Evolutionary conservation across 306 rosid genomes (phyloP).

Genomic region (Sindora glabra): DNA sequence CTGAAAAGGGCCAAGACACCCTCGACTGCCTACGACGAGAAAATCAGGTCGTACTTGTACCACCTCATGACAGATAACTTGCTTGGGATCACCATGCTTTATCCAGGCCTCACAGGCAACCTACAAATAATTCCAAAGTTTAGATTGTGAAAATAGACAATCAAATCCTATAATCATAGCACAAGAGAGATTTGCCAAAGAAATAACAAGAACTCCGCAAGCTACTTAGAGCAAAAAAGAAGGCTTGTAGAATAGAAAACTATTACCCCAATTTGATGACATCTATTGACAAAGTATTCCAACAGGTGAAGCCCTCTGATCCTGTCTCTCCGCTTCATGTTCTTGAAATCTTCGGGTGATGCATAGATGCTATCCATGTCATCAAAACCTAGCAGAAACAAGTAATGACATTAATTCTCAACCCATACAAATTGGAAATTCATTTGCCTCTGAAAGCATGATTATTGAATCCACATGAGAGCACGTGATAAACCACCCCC

Average conservation of each 20-base stretch:
- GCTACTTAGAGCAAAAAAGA: not conserved
- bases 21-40: constrained; percentile 85
- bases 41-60: constrained; percentile 63
- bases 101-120: constrained; percentile 81
- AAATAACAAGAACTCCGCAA: not conserved
- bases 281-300: constrained; percentile 69
- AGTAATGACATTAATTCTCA: not conserved
- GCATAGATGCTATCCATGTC: constrained; percentile 80
- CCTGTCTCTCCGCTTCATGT: constrained; percentile 41
- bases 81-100: constrained; percentile 74
- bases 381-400: constrained; percentile 56
- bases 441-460: too few species aligned
- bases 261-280: constrained; percentile 87
- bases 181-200: not conserved
- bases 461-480: too few species aligned
- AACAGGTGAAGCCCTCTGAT: constrained; percentile 63
- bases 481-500: too few species aligned
- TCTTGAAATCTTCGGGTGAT: constrained; percentile 72
- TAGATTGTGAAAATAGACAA: not conserved
- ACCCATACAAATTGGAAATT: too few species aligned
- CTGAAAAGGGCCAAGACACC: constrained; percentile 96
- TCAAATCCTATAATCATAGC: not conserved
- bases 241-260: not conserved
- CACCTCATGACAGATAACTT: constrained; percentile 77
- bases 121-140: constrained; percentile 28